Evolutionary conservation across 1,139 yeast species (phyloP).

Genomic region (Meyerozyma sp.): DNA sequence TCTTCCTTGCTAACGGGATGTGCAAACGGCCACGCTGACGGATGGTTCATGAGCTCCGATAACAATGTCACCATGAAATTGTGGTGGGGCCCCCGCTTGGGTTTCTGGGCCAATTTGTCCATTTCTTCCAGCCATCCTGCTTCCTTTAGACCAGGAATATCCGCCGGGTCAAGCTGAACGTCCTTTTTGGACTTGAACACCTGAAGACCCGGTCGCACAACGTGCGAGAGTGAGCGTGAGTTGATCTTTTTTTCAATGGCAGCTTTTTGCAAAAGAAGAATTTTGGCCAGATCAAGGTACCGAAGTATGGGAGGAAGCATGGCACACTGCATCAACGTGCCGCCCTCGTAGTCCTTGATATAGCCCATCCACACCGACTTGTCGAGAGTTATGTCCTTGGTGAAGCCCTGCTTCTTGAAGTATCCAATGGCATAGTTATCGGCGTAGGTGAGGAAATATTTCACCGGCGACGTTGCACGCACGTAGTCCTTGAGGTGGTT

Average conservation of each 20-base stretch:
- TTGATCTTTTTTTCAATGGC: constrained; percentile 84
- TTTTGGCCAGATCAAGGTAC: constrained; percentile 84
- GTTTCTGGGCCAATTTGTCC: constrained; percentile 94
- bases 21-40: constrained; percentile 98
- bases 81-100: constrained; percentile 92
- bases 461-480: constrained; percentile 78
- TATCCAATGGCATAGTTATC: constrained; percentile 98
- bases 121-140: constrained; percentile 98
- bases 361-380: constrained; percentile 96
- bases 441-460: constrained; percentile 90
- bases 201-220: constrained; percentile 76
- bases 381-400: constrained; percentile 86
- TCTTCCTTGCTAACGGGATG: constrained; percentile 91
- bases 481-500: constrained; percentile 96
- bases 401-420: constrained; percentile 96
- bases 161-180: constrained; percentile 55
- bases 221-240: constrained; percentile 71
- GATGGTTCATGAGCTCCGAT: constrained; percentile 86
- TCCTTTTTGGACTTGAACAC: constrained; percentile 55
- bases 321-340: constrained; percentile 95
- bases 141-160: constrained; percentile 82
- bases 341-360: constrained; percentile 98
- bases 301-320: constrained; percentile 81
- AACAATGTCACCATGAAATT: constrained; percentile 87
- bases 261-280: constrained; percentile 81